Conservation (phyloP, 108 stramenopile genomes). For the Pseudonitzschia multiseries region DNA sequence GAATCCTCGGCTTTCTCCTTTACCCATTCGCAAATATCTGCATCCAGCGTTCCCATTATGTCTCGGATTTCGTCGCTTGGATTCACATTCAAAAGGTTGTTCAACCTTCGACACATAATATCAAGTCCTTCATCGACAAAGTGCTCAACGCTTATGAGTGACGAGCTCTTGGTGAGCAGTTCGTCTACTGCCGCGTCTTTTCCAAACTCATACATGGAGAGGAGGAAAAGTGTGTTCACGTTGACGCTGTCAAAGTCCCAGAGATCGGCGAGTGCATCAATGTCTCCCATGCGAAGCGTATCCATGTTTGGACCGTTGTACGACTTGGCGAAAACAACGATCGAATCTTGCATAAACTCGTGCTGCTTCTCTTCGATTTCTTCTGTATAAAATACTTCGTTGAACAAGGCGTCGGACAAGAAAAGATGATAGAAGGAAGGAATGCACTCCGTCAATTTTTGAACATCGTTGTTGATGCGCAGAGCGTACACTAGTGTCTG, state of each 20-base stretch:
- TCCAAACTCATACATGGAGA: slow-evolving; percentile 72
- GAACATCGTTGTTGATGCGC: slow-evolving; percentile 48
- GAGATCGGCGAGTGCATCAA: slow-evolving; percentile 60
- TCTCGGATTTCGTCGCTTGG: slow-evolving; percentile 49
- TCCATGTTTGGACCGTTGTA: slow-evolving; percentile 48
- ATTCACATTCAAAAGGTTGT: slow-evolving; percentile 43
- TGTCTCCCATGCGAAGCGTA: slow-evolving; percentile 48
- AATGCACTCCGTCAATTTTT: slow-evolving; percentile 47
- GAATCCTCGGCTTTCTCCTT: slow-evolving; percentile 57
- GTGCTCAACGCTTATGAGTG: slow-evolving; percentile 41
- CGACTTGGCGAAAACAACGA: slow-evolving; percentile 49
- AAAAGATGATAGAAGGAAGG: slow-evolving; percentile 62
- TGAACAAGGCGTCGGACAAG: slow-evolving; percentile 47
- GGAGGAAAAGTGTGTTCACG: slow-evolving; percentile 66
- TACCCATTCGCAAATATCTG: slow-evolving; percentile 73
- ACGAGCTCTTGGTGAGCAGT: slow-evolving; percentile 44
- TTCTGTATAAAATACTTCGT: slow-evolving; percentile 30
- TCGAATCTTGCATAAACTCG: slow-evolving; percentile 59
- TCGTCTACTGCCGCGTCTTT: slow-evolving; percentile 71
- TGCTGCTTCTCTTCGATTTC: slow-evolving; percentile 49
- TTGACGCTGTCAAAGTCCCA: slow-evolving; percentile 59
- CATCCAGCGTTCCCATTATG: slow-evolving; percentile 70
- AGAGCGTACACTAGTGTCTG: slow-evolving; percentile 59
- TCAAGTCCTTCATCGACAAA: slow-evolving; percentile 62
- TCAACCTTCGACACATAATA: slow-evolving; percentile 65